Base-by-base conservation (phyloP, 1,139 yeast species). In the Taphrina pruni region DNA sequence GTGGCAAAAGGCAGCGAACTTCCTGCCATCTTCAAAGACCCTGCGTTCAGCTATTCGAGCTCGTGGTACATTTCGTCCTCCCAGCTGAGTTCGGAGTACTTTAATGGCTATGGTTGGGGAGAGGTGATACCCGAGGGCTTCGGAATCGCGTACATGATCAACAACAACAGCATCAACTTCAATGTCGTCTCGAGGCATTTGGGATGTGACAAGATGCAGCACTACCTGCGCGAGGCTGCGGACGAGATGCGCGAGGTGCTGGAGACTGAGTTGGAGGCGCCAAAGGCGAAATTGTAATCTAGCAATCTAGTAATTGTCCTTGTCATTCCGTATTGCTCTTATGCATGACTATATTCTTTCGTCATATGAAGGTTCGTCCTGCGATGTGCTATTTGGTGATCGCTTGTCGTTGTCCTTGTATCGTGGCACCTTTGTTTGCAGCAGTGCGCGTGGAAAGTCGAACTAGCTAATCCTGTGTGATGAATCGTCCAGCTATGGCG, bases 61-160 rank as follows among this genome's bases (percentile, higher is more conserved):
- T 85, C 89, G 50, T 94, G 99, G 99, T 88, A 85, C 79, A 79
- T 94, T 70, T 90, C 97, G 17, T 86, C 97, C 6, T 91, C 97
- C 1, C 98, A 94, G 80, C 83, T 94, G 74, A 90, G 96, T 14
- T 88, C 96, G 11, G 96, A 91, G 78, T 83, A 82, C 79, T 90
- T 91, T 81, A 92, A 91, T 78, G 94, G 96, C 69, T 94, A 94
- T 85, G 99, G 99, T 65, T 94, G 93, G 92, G 88, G 97, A 35
- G 97, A 95, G 79, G 98, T 94, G 69, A 87, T 89, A 75, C 97
- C 94, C 77, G 90, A 89, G 72, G 99, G 99, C 14, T 88, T 89
- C 76, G 99, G 98, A 6, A 84, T 90, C 73, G 98, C 97, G 32
- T 94, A 94, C 82, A 90, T 92, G 90, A 85, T 93, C 77, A 92